These are phyloP conservation scores for Climacium dendroides DNA, from an alignment of 225 moss, liverwort and hornwort genomes.

Conservation along the genomic window DNA sequence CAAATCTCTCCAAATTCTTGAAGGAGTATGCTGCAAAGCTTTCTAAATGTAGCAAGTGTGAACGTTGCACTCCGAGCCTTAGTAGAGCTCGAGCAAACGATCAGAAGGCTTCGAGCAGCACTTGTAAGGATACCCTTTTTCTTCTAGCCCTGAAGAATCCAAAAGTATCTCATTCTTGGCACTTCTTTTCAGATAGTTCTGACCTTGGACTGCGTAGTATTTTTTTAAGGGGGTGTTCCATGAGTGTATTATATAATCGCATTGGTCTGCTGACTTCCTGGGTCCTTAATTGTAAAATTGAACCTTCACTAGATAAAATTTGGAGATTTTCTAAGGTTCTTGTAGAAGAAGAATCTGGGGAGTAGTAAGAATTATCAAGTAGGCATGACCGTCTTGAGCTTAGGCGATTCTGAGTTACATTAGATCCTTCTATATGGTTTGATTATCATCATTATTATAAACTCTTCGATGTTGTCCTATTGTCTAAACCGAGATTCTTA, in stretches of 20 bases:
- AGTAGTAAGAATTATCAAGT: neutral
- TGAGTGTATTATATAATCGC: neutral
- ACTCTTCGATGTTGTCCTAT: neutral
- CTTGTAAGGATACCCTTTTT: constrained; percentile 26
- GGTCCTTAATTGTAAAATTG: neutral
- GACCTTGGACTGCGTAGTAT: neutral
- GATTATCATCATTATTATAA: neutral
- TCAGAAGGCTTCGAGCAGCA: neutral
- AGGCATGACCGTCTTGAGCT: neutral
- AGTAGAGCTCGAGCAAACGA: neutral
- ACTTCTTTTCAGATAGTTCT: neutral
- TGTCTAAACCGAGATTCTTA: neutral
- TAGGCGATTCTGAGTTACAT: neutral
- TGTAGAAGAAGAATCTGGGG: neutral
- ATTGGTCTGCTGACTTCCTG: neutral
- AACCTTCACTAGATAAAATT: neutral
- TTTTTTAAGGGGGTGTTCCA: neutral
- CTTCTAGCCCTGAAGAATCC: constrained; percentile 35
- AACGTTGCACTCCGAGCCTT: neutral
- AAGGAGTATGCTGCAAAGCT: constrained; percentile 27
- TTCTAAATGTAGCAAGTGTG: neutral
- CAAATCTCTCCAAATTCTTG: constrained; percentile 21
- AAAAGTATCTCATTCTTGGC: constrained; percentile 15
- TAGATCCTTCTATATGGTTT: neutral
- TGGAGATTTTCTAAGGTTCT: neutral